These are phyloP conservation scores for Melianthus villosus DNA, from an alignment of 441 rosid species.

Conservation along the genomic window DNA sequence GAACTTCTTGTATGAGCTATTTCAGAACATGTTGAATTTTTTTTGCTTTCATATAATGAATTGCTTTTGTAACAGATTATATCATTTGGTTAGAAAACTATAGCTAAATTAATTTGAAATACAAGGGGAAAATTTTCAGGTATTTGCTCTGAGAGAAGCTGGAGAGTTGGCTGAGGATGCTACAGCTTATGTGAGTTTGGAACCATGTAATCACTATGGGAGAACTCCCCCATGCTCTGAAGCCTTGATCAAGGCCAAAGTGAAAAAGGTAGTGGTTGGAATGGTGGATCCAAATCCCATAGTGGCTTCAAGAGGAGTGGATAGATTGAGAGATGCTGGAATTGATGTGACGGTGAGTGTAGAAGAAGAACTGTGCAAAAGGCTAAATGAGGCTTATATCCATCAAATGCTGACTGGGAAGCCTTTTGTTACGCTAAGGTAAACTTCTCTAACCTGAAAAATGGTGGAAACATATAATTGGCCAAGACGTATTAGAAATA, in stretches of 20 bases:
- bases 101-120: slow-evolving; percentile 4
- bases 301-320: slow-evolving; percentile 62
- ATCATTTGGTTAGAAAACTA: slow-evolving; percentile 3
- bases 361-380: slow-evolving; percentile 65
- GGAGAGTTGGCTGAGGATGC: slow-evolving; percentile 70
- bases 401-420: slow-evolving; percentile 56
- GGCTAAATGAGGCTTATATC: slow-evolving; percentile 58
- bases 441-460: no score
- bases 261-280: slow-evolving; percentile 73
- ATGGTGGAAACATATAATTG: no score
- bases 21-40: no score
- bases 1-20: no score
- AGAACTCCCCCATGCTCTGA: slow-evolving; percentile 82
- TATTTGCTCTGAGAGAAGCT: slow-evolving; percentile 71
- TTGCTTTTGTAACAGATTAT: no score
- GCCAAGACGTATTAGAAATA: no score
- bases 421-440: slow-evolving; percentile 66
- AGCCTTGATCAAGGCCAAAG: slow-evolving; percentile 69
- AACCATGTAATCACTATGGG: slow-evolving; percentile 85
- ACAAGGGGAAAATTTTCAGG: slow-evolving; percentile 22
- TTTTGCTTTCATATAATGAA: no score
- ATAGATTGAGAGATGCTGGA: slow-evolving; percentile 52
- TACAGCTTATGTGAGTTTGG: slow-evolving; percentile 80
- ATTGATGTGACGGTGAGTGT: slow-evolving; percentile 55
- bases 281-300: slow-evolving; percentile 90